These are phyloP conservation scores for Penicillium cataractarum DNA, from an alignment of 495 filamentous ascomycete species.

Conservation along the genomic window DNA sequence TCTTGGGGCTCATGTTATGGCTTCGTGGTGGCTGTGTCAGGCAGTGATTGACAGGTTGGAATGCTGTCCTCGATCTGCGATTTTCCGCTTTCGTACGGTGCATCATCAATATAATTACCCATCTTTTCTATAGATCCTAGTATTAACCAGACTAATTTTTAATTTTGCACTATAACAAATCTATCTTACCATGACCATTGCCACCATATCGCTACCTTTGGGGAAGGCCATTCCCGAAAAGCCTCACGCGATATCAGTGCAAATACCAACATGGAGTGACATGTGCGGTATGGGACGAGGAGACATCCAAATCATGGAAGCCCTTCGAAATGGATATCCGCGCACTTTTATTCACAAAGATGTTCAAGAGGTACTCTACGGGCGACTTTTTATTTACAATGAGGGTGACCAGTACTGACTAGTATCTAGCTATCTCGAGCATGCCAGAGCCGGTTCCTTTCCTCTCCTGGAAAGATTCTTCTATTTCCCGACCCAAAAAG, in stretches of 20 bases:
- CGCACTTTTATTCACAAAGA: constrained; percentile 16
- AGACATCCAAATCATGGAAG: constrained; percentile 1
- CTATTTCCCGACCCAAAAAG: not conserved
- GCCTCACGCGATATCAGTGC: constrained; percentile 7
- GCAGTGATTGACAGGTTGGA: constrained; percentile 3
- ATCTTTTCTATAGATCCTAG: not conserved
- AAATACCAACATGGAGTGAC: constrained; percentile 2
- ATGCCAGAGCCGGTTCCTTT: constrained; percentile 2
- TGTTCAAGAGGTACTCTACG: constrained; percentile 7
- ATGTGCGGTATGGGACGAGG: constrained; percentile 2
- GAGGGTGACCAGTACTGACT: not conserved
- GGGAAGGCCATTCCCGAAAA: not conserved
- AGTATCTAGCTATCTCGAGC: not conserved
- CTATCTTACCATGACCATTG: constrained; percentile 1
- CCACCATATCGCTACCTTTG: not conserved
- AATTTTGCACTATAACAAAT: not conserved
- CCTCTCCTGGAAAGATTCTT: not conserved
- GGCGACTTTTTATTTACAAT: not conserved
- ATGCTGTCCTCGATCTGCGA: not conserved
- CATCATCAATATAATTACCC: not conserved
- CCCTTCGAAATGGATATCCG: constrained; percentile 21
- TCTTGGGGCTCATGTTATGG: not conserved
- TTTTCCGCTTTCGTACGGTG: not conserved
- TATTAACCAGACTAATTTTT: no score
- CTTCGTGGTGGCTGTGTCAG: not conserved